Conservation (phyloP, 345 rosid species). For the Ceriops decandra region DNA sequence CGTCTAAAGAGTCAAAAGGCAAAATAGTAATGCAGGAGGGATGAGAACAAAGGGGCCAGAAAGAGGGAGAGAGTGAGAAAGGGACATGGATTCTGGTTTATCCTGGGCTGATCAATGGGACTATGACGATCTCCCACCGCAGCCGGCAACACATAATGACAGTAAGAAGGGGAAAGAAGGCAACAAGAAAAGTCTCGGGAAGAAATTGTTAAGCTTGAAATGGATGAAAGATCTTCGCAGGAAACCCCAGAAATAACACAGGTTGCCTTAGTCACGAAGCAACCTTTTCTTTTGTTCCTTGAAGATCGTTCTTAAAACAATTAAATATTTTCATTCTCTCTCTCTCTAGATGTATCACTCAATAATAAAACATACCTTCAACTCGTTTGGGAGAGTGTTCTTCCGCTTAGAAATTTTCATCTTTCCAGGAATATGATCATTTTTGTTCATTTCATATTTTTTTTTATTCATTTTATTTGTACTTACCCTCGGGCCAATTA, state of each 20-base stretch:
- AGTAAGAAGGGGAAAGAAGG: conserved; percentile 34
- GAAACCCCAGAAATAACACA: conserved; percentile 16
- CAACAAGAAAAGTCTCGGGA: conserved; percentile 21
- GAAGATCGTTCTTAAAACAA: too few species aligned
- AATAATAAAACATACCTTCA: too few species aligned
- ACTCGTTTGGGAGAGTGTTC: too few species aligned
- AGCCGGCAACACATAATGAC: conserved; percentile 11
- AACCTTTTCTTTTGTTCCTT: background rate
- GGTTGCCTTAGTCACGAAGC: background rate
- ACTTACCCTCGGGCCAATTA: too few species aligned
- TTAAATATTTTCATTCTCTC: too few species aligned
- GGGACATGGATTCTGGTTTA: conserved; percentile 46
- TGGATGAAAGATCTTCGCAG: conserved; percentile 33
- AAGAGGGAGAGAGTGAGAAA: background rate
- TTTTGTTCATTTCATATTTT: too few species aligned
- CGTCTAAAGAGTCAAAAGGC: background rate
- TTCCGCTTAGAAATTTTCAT: too few species aligned
- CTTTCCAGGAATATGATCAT: too few species aligned
- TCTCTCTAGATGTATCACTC: too few species aligned
- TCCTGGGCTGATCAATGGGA: conserved; percentile 84
- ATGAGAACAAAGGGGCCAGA: background rate
- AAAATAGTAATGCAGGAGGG: background rate
- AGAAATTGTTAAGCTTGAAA: conserved; percentile 15
- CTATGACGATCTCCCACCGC: conserved; percentile 36
- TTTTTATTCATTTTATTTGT: too few species aligned